phyloP scores from a whole-genome alignment of 2,329 filamentous ascomycete species.

The Stromatinia cepivora region DNA sequence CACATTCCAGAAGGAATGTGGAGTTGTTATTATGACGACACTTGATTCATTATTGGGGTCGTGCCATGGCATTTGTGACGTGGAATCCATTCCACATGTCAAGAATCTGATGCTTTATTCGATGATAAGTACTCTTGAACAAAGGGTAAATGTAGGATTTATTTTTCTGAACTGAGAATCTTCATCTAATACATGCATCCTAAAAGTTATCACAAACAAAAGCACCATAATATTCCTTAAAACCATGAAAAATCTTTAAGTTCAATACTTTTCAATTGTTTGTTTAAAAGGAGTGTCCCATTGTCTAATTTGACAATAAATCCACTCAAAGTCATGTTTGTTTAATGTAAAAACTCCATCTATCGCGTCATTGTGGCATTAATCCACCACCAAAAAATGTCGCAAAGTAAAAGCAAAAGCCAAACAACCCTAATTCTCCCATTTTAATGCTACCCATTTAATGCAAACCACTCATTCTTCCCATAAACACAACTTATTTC shows the following conservation, averaged over 20 bases:
- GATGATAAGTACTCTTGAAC: too few species aligned
- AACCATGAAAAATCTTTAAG: too few species aligned
- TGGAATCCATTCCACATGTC: neutral
- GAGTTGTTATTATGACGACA: neutral
- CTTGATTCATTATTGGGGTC: neutral
- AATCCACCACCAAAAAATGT: slow-evolving; percentile 10
- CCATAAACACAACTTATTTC: slow-evolving; percentile 1
- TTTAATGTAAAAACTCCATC: slow-evolving; percentile 21
- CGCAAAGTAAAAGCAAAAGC: slow-evolving; percentile 10
- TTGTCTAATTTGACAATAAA: neutral
- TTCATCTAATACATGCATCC: too few species aligned
- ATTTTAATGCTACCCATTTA: slow-evolving; percentile 10
- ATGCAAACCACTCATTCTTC: neutral
- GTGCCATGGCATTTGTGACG: neutral
- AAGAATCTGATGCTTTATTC: too few species aligned
- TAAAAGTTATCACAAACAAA: neutral
- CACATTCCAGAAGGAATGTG: neutral
- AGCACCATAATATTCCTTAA: neutral
- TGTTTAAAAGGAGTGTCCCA: neutral
- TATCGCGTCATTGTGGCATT: slow-evolving; percentile 7
- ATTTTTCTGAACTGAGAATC: too few species aligned
- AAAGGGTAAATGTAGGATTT: too few species aligned
- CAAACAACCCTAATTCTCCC: neutral
- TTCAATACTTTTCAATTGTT: slow-evolving; percentile 3
- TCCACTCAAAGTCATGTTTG: slow-evolving; percentile 2